Conservation (phyloP, 495 filamentous ascomycete genomes). For the Aspergillus affinis region DNA sequence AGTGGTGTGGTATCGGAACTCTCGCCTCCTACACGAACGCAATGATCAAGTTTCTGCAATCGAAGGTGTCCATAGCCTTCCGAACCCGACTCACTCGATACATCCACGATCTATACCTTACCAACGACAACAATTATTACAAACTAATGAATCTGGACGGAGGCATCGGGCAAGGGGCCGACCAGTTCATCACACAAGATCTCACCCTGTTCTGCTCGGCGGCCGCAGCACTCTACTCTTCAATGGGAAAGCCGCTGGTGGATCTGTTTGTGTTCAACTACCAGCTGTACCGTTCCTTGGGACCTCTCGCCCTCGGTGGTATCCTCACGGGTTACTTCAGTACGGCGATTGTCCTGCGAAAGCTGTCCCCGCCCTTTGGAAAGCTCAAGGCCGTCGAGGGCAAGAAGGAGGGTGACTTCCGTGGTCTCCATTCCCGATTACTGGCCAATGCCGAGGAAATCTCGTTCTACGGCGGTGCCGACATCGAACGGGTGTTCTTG, state of each 20-base stretch:
- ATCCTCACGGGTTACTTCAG: conserved; percentile 89
- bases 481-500: conserved; percentile 87
- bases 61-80: conserved; percentile 97
- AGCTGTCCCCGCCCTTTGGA: conserved; percentile 90
- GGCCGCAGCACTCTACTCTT: conserved; percentile 92
- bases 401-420: conserved; percentile 89
- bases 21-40: conserved; percentile 91
- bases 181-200: conserved; percentile 98
- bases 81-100: conserved; percentile 93
- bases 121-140: conserved; percentile 92
- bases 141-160: conserved; percentile 93
- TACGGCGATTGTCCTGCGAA: conserved; percentile 83
- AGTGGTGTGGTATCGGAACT: conserved; percentile 72
- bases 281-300: conserved; percentile 88
- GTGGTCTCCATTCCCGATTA: conserved; percentile 82
- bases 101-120: conserved; percentile 96
- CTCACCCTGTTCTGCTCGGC: conserved; percentile 91
- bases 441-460: conserved; percentile 98
- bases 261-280: conserved; percentile 97
- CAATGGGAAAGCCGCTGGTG: conserved; percentile 91
- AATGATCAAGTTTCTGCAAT: conserved; percentile 97
- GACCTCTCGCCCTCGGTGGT: conserved; percentile 81
- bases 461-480: conserved; percentile 95
- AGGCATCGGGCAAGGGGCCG: conserved; percentile 84
- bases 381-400: conserved; percentile 95